Percentiles rank a stretch among this genome's conserved stretches.
phyloP scores from a whole-genome alignment of 108 stramenopile genomes.

The Pseudonitzschia delicatissima region DNA sequence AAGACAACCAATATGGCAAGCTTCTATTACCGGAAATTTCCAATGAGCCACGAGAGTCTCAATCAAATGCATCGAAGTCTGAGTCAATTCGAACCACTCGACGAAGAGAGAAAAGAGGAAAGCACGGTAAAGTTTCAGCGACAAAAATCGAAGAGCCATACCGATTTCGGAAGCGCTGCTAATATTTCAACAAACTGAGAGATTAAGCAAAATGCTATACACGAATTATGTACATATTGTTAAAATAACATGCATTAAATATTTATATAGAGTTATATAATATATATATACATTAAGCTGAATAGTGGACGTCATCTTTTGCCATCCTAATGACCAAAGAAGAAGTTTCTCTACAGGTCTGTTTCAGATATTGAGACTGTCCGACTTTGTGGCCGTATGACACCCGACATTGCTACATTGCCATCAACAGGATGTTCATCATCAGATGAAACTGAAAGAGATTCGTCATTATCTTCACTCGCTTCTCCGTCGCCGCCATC shows the following conservation, averaged over 20 bases:
- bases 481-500: conserved; percentile 22
- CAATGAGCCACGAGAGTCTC: conserved; percentile 11
- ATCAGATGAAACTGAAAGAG: background rate
- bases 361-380: too few species aligned
- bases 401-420: background rate
- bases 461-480: conserved; percentile 29
- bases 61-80: conserved; percentile 7
- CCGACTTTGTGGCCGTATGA: background rate
- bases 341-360: too few species aligned
- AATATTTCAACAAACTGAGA: too few species aligned
- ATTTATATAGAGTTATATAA: background rate
- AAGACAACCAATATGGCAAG: conserved; percentile 88
- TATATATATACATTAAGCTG: background rate
- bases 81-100: conserved; percentile 10
- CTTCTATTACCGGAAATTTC: conserved; percentile 79
- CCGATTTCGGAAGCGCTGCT: conserved; percentile 18
- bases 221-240: background rate
- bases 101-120: background rate
- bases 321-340: too few species aligned
- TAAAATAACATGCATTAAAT: background rate
- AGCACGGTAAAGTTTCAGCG: background rate
- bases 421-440: background rate
- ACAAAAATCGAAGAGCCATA: conserved; percentile 29
- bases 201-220: background rate
- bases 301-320: background rate